Evolutionary conservation across 192 early-diverging fungal genomes (phyloP).

Genomic region (Irineochytrium annulatum): DNA sequence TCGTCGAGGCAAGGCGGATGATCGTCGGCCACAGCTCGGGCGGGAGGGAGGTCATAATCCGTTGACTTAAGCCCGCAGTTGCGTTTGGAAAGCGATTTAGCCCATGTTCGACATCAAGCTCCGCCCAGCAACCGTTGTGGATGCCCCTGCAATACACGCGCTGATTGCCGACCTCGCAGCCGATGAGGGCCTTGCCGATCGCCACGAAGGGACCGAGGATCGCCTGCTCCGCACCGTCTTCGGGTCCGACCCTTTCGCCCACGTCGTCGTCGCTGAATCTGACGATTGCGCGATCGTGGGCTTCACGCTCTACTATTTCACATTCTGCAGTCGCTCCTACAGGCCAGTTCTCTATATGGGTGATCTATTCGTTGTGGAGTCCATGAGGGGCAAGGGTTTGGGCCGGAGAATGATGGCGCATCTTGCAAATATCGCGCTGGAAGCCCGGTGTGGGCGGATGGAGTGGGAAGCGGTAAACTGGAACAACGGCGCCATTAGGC

Average conservation of each 20-base stretch:
- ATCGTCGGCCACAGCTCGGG: too few species aligned
- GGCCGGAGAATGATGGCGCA: constrained; percentile 65
- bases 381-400: constrained; percentile 61
- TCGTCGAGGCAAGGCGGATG: too few species aligned
- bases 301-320: constrained; percentile 81
- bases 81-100: too few species aligned
- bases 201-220: constrained; percentile 68
- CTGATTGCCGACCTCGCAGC: constrained; percentile 72
- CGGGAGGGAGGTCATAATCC: too few species aligned
- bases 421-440: constrained; percentile 60
- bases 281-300: constrained; percentile 53
- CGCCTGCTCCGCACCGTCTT: constrained; percentile 62
- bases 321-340: constrained; percentile 55
- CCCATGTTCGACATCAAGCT: too few species aligned
- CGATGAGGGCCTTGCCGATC: constrained; percentile 71
- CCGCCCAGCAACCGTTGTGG: too few species aligned
- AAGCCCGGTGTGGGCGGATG: constrained; percentile 67
- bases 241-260: constrained; percentile 56
- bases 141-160: constrained; percentile 60
- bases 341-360: constrained; percentile 80
- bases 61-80: too few species aligned
- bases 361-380: constrained; percentile 69
- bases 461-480: constrained; percentile 85
- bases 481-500: too few species aligned
- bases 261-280: constrained; percentile 61